Evolutionary conservation across 2,329 filamentous ascomycete species (phyloP).

Genomic region (Paradendryphiella salina): DNA sequence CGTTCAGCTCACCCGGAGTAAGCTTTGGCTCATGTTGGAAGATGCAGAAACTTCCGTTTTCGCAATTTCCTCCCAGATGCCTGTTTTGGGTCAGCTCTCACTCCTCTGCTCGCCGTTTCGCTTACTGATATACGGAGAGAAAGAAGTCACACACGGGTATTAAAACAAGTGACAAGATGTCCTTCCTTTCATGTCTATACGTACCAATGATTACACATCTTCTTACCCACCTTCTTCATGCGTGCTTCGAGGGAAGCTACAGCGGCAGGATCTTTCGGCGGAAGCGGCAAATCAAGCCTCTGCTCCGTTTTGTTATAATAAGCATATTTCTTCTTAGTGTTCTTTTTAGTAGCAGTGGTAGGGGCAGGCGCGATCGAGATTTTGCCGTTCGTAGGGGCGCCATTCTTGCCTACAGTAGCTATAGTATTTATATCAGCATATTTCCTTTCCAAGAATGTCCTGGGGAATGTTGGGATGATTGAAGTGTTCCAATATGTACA

Average conservation of each 20-base stretch:
- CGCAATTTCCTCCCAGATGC: constrained; percentile 46
- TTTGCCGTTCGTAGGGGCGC: constrained; percentile 32
- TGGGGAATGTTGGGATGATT: not conserved
- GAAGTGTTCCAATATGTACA: not conserved
- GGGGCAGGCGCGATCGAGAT: constrained; percentile 45
- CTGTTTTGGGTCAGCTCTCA: not conserved
- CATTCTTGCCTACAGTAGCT: constrained; percentile 51
- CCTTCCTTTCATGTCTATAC: not conserved
- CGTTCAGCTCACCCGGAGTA: constrained; percentile 43
- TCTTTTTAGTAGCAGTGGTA: constrained; percentile 18
- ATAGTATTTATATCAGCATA: constrained; percentile 20
- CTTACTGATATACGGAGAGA: no score
- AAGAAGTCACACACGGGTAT: no score
- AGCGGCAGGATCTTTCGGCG: constrained; percentile 33
- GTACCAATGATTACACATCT: constrained; percentile 42
- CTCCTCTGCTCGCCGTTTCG: no score
- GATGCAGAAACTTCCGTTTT: constrained; percentile 47
- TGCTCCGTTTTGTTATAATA: constrained; percentile 50
- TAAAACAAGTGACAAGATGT: no score
- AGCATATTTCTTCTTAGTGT: constrained; percentile 43
- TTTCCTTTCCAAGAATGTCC: not conserved
- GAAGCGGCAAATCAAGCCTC: constrained; percentile 49
- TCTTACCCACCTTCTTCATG: constrained; percentile 37
- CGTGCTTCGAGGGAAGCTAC: constrained; percentile 34
- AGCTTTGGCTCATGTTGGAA: constrained; percentile 51